These are phyloP conservation scores for Pleurotus pulmonarius DNA, from an alignment of 768 basidiomycete genomes.

Conservation along the genomic window DNA sequence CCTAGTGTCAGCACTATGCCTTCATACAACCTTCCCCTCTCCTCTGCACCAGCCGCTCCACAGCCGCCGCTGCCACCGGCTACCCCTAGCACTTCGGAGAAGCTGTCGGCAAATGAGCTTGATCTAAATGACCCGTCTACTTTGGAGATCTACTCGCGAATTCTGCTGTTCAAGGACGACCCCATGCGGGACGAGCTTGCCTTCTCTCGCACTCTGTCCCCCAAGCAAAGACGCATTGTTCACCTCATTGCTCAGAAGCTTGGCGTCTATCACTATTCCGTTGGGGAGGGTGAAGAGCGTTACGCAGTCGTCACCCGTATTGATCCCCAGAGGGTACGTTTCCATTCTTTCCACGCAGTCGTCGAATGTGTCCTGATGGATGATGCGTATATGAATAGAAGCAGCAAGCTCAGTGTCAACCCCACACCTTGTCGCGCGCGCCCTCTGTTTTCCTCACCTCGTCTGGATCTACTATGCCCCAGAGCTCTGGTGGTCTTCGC, in stretches of 20 bases:
- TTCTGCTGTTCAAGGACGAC: constrained; percentile 96
- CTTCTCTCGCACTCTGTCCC: constrained; percentile 82
- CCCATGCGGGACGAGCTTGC: constrained; percentile 96
- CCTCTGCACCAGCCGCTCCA: constrained; percentile 50
- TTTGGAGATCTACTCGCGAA: constrained; percentile 94
- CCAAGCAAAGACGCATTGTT: constrained; percentile 88
- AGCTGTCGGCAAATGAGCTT: constrained; percentile 65
- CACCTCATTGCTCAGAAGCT: constrained; percentile 96
- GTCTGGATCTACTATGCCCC: constrained; percentile 37
- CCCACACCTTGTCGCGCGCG: constrained; percentile 73
- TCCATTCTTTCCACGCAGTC: constrained; percentile 7
- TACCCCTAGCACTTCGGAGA: constrained; percentile 65
- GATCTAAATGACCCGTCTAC: constrained; percentile 96
- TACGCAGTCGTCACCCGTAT: constrained; percentile 93
- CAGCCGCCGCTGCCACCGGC: constrained; percentile 51
- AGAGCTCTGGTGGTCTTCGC: constrained; percentile 53
- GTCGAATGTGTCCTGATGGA: constrained; percentile 4
- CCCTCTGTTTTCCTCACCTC: constrained; percentile 78
- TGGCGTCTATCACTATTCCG: constrained; percentile 90
- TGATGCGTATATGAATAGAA: constrained; percentile 30
- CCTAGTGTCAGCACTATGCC: constrained; percentile 48
- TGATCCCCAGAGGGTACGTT: constrained; percentile 74
- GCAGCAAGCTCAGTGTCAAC: constrained; percentile 42
- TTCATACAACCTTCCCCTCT: constrained; percentile 35
- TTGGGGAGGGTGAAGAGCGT: constrained; percentile 89